Percentiles rank a stretch among this genome's conserved stretches.
Conservation (phyloP, 2,329 filamentous ascomycete genomes). For the Trichoderma endophyticum region DNA sequence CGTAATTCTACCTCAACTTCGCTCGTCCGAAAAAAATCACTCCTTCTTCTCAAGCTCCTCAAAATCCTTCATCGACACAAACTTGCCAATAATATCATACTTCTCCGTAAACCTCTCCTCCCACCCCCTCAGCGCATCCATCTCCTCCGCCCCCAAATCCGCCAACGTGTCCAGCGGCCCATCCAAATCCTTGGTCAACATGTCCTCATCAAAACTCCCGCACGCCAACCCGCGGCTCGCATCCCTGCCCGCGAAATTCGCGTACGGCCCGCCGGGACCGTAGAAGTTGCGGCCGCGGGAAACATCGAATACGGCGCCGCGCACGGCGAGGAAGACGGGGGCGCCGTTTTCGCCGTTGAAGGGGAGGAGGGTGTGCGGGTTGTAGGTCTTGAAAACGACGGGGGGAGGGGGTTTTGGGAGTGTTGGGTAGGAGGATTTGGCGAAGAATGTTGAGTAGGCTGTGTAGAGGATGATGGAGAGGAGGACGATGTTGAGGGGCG, state of each 20-base stretch:
- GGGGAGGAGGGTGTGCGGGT: conserved; percentile 75
- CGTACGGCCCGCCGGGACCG: conserved; percentile 90
- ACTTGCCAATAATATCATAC: conserved; percentile 87
- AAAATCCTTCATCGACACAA: conserved; percentile 58
- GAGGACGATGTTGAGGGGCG: conserved; percentile 63
- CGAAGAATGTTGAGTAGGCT: conserved; percentile 51
- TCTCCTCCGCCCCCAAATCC: conserved; percentile 69
- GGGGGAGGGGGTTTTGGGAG: conserved; percentile 55
- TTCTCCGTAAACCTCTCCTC: conserved; percentile 91
- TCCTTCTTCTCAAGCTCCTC: conserved; percentile 19
- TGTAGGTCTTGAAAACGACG: conserved; percentile 66
- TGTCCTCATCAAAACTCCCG: conserved; percentile 90
- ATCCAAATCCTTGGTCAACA: conserved; percentile 88
- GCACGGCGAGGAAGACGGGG: conserved; percentile 88
- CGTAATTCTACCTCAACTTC: background rate
- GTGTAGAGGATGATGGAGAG: conserved; percentile 55
- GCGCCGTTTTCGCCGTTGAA: conserved; percentile 72
- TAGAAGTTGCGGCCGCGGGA: conserved; percentile 87
- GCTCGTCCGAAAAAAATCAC: background rate
- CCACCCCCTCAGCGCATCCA: conserved; percentile 84
- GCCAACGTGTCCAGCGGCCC: conserved; percentile 75
- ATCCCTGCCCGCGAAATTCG: conserved; percentile 93
- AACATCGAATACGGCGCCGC: conserved; percentile 89
- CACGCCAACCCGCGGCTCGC: conserved; percentile 83
- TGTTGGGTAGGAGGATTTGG: conserved; percentile 44